Evolutionary conservation across 139 green algal species (phyloP).

Genomic region (Nannochloris sp.): DNA sequence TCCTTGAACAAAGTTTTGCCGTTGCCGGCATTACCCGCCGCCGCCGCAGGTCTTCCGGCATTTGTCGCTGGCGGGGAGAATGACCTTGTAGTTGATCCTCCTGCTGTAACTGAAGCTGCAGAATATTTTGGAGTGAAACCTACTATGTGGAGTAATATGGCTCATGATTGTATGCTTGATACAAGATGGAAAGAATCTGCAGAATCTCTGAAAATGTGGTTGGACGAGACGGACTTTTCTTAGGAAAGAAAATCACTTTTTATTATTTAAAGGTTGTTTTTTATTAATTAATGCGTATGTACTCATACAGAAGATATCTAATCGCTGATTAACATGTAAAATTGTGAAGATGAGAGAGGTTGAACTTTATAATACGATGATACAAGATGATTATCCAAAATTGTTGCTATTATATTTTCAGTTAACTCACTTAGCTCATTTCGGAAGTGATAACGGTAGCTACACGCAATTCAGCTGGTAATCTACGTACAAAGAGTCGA

Average conservation of each 20-base stretch:
- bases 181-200: conserved; percentile 52
- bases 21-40: conserved; percentile 35
- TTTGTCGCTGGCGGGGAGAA: conserved; percentile 54
- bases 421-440: not conserved
- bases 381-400: too few relatives aligned
- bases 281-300: not conserved
- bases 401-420: not conserved
- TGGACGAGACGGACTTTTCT: conserved; percentile 7
- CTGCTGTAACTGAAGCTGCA: conserved; percentile 38
- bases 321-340: too few relatives aligned
- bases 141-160: conserved; percentile 45
- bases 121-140: conserved; percentile 36
- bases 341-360: too few relatives aligned
- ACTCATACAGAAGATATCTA: not conserved
- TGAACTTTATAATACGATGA: too few relatives aligned
- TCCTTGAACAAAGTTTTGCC: conserved; percentile 44
- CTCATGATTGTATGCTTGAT: conserved; percentile 88
- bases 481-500: conserved; percentile 4
- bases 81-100: conserved; percentile 55
- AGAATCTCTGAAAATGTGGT: conserved; percentile 37
- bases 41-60: conserved; percentile 17
- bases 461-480: conserved; percentile 12
- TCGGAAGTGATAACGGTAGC: conserved; percentile 4
- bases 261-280: not conserved
- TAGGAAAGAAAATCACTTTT: not conserved